Evolutionary conservation across 2,329 filamentous ascomycete species (phyloP).

Genomic region (Microdochium nivale): DNA sequence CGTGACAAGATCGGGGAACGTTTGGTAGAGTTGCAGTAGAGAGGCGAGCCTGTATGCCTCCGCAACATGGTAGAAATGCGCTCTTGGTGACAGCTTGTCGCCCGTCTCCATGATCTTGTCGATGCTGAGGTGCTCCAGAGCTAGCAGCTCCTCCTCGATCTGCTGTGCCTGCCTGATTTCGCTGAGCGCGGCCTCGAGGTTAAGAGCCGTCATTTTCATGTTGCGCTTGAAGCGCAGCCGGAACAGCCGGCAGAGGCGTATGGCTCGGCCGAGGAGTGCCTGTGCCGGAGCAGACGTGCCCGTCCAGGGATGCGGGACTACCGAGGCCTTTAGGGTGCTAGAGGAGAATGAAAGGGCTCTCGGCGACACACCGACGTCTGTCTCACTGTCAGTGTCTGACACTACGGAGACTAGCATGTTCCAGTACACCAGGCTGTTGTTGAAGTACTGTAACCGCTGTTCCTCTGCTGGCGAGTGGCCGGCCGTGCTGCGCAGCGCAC

Average conservation of each 20-base stretch:
- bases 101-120: slow-evolving; percentile 16
- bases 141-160: slow-evolving; percentile 24
- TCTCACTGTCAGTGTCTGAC: slow-evolving; percentile 16
- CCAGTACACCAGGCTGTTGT: slow-evolving; percentile 29
- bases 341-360: neutral
- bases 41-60: slow-evolving; percentile 28
- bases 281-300: slow-evolving; percentile 25
- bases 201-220: slow-evolving; percentile 11
- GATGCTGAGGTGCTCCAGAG: slow-evolving; percentile 16
- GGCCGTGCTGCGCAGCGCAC: slow-evolving; percentile 3
- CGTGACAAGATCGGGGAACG: slow-evolving; percentile 23
- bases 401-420: slow-evolving; percentile 29
- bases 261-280: slow-evolving; percentile 22
- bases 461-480: slow-evolving; percentile 11
- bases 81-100: slow-evolving; percentile 15
- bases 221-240: slow-evolving; percentile 13
- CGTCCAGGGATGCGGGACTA: slow-evolving; percentile 26
- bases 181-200: slow-evolving; percentile 15
- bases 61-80: slow-evolving; percentile 23
- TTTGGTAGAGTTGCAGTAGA: slow-evolving; percentile 29
- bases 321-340: neutral
- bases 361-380: slow-evolving; percentile 1
- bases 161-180: slow-evolving; percentile 23
- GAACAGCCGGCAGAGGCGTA: slow-evolving; percentile 26
- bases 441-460: slow-evolving; percentile 25